These are phyloP conservation scores for Canavalia gladiata DNA, from an alignment of 306 rosid genomes.

Conservation along the genomic window DNA sequence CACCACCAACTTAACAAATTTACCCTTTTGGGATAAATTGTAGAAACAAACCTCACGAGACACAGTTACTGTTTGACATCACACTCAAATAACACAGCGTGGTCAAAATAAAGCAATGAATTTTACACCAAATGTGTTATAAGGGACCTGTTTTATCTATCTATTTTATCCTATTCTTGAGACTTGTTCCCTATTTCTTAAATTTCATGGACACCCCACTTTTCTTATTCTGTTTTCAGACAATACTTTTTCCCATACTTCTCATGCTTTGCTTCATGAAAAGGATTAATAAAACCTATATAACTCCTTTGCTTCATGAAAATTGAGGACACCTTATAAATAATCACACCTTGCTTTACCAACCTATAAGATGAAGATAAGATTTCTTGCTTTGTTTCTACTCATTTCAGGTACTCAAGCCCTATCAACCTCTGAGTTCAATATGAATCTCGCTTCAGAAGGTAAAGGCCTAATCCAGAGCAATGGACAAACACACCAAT, in stretches of 20 bases:
- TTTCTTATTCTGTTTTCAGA: not conserved
- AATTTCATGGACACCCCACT: not conserved
- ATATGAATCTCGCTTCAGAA: conserved; percentile 8
- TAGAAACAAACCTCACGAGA: not conserved
- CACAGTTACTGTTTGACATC: not conserved
- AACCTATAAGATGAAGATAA: conserved; percentile 31
- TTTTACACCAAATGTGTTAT: not conserved
- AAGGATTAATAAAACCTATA: not conserved
- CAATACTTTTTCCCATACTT: not conserved
- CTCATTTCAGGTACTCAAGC: conserved; percentile 34
- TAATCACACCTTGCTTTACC: not conserved
- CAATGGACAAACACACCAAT: conserved; percentile 32
- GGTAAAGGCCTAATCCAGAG: conserved; percentile 29
- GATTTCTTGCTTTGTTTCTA: conserved; percentile 30
- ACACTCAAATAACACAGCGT: too few species aligned
- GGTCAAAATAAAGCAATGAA: too few species aligned
- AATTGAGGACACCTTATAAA: not conserved
- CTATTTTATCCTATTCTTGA: not conserved
- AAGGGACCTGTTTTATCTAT: not conserved
- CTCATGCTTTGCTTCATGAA: not conserved
- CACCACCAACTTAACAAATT: not conserved
- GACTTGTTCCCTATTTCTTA: not conserved
- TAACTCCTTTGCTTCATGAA: not conserved
- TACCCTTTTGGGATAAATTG: not conserved
- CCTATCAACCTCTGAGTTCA: conserved; percentile 15